Conservation (phyloP, 768 basidiomycete species). For the Mycena maculata region DNA sequence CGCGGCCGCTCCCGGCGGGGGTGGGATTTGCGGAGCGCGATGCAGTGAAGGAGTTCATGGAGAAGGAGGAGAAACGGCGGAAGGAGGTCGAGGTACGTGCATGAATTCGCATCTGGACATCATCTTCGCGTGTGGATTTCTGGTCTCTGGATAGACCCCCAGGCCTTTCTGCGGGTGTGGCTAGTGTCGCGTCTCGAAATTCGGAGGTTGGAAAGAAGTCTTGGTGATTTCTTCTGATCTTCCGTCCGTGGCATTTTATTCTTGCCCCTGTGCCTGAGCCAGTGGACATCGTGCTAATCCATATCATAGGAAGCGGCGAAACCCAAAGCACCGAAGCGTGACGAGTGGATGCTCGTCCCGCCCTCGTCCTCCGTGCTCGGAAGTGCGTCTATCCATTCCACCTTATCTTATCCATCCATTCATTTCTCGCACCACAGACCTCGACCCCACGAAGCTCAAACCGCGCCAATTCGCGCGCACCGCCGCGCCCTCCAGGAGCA, state of each 20-base stretch:
- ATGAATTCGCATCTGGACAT: too few relatives aligned
- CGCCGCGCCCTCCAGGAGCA: constrained; percentile 53
- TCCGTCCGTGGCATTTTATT: too few relatives aligned
- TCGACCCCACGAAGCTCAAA: constrained; percentile 89
- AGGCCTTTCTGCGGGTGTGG: too few relatives aligned
- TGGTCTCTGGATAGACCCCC: too few relatives aligned
- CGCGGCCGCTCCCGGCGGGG: constrained; percentile 73
- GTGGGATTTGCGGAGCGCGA: constrained; percentile 59
- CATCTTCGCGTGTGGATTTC: too few relatives aligned
- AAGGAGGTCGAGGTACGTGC: constrained; percentile 71
- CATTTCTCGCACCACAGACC: constrained; percentile 54
- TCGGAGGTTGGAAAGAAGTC: too few relatives aligned
- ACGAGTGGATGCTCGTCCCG: constrained; percentile 99
- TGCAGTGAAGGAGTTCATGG: constrained; percentile 85
- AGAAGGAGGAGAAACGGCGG: constrained; percentile 81
- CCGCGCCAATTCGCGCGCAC: constrained; percentile 83
- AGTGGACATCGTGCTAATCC: too few relatives aligned
- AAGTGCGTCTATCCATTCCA: constrained; percentile 60
- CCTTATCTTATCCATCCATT: background rate
- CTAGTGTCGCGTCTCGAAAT: too few relatives aligned
- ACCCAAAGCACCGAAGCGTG: constrained; percentile 83
- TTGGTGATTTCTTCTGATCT: too few relatives aligned
- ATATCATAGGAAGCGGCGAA: constrained; percentile 74
- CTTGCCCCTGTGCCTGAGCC: too few relatives aligned
- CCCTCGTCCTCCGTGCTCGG: constrained; percentile 85